phyloP scores from a whole-genome alignment of 2,329 filamentous ascomycete genomes.

The Lachnellula willkommii region DNA sequence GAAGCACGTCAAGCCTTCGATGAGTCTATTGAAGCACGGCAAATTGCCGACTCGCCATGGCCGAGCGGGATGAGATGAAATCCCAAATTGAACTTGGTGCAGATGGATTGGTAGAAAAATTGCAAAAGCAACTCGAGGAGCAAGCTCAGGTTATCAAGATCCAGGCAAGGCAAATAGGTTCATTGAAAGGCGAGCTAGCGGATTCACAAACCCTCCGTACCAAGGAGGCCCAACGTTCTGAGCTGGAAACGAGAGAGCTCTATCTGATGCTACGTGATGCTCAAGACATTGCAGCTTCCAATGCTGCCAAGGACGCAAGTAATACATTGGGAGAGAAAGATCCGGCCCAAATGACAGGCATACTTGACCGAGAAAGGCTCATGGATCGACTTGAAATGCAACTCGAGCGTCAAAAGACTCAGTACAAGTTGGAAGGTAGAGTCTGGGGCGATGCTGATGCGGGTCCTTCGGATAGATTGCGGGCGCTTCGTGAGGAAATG shows the following conservation, averaged over 20 bases:
- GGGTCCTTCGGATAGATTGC: slow-evolving; percentile 84
- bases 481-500: slow-evolving; percentile 92
- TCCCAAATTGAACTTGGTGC: slow-evolving; percentile 84
- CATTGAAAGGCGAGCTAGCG: slow-evolving; percentile 82
- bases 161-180: slow-evolving; percentile 77
- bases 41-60: slow-evolving; percentile 95
- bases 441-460: slow-evolving; percentile 71
- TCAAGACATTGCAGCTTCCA: slow-evolving; percentile 89
- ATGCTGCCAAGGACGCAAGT: slow-evolving; percentile 56
- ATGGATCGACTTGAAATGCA: slow-evolving; percentile 95
- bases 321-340: slow-evolving; percentile 55
- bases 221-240: slow-evolving; percentile 89
- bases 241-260: slow-evolving; percentile 90
- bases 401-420: slow-evolving; percentile 92
- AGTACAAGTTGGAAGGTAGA: slow-evolving; percentile 93
- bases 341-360: slow-evolving; percentile 77
- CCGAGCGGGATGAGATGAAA: slow-evolving; percentile 92
- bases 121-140: slow-evolving; percentile 92
- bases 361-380: slow-evolving; percentile 83
- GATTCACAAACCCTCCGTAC: slow-evolving; percentile 79
- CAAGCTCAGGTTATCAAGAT: slow-evolving; percentile 87
- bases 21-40: slow-evolving; percentile 81
- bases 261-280: slow-evolving; percentile 98
- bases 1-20: slow-evolving; percentile 89
- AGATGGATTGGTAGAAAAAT: slow-evolving; percentile 84